These are phyloP conservation scores for Trichosporon ovoides DNA, from an alignment of 1,284 basidiomycete species.

Conservation along the genomic window DNA sequence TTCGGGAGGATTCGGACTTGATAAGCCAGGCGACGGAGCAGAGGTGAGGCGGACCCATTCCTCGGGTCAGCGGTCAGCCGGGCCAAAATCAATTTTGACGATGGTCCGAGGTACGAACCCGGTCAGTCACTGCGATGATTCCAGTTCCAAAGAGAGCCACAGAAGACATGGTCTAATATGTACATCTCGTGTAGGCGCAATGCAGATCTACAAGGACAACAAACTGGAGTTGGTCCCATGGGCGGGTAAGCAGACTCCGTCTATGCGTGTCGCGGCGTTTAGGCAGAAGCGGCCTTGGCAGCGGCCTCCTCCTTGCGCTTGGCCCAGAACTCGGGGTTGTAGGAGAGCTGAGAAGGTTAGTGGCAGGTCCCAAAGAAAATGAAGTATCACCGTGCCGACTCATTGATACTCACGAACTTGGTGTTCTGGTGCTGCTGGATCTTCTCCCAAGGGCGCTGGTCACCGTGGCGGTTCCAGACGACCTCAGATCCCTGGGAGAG, in stretches of 20 bases:
- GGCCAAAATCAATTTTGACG: slow-evolving; percentile 3
- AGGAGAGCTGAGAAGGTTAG: background rate
- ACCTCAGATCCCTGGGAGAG: slow-evolving; percentile 45
- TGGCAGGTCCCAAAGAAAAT: too few relatives aligned
- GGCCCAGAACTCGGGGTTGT: slow-evolving; percentile 40
- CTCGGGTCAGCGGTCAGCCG: background rate
- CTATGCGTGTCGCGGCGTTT: background rate
- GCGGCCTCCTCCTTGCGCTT: slow-evolving; percentile 32
- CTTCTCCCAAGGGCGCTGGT: slow-evolving; percentile 47
- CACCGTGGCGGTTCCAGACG: slow-evolving; percentile 44
- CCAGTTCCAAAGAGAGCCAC: too few relatives aligned
- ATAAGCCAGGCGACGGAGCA: background rate
- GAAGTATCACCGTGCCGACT: background rate
- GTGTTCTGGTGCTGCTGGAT: slow-evolving; percentile 47
- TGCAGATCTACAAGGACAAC: slow-evolving; percentile 4
- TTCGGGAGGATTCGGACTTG: slow-evolving; percentile 1
- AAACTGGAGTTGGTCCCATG: slow-evolving; percentile 1
- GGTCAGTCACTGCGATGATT: slow-evolving; percentile 1
- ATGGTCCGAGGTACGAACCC: background rate
- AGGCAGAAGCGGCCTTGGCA: slow-evolving; percentile 4
- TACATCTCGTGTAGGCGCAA: slow-evolving; percentile 12
- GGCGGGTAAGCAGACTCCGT: background rate
- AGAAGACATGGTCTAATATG: slow-evolving; percentile 7
- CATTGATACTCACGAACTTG: slow-evolving; percentile 13
- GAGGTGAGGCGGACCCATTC: background rate